Conservation (phyloP, 148 eudicot genomes). For the Camellia sinensis region DNA sequence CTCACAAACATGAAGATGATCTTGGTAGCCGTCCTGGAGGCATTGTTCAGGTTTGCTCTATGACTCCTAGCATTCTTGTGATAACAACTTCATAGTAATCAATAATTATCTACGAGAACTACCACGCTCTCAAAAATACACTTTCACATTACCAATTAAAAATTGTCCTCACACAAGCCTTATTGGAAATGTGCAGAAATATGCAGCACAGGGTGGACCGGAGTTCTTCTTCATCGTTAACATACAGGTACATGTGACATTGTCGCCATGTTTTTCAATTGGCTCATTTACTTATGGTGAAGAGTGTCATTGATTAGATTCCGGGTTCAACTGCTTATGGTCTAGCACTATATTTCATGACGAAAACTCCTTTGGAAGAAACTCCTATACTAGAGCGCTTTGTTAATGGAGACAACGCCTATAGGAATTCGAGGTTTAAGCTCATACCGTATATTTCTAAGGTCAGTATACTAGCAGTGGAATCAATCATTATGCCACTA, state of each 20-base stretch:
- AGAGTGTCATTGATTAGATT: conserved; percentile 29
- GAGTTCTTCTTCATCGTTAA: conserved; percentile 69
- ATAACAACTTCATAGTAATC: neutral
- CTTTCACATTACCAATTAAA: neutral
- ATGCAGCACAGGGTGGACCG: conserved; percentile 60
- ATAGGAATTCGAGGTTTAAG: conserved; percentile 62
- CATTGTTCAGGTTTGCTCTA: conserved; percentile 50
- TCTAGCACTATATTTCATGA: conserved; percentile 58
- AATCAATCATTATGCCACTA: neutral
- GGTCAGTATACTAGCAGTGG: conserved; percentile 25
- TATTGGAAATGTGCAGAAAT: conserved; percentile 43
- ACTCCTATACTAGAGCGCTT: conserved; percentile 50
- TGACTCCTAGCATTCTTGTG: neutral
- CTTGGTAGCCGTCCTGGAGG: conserved; percentile 58
- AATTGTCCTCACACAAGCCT: conserved; percentile 1
- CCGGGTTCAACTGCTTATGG: conserved; percentile 53
- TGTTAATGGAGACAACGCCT: conserved; percentile 57
- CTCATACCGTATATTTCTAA: conserved; percentile 68
- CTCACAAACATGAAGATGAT: conserved; percentile 64
- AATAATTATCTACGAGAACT: neutral
- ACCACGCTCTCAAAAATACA: neutral
- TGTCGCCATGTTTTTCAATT: neutral
- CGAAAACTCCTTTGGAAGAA: conserved; percentile 45
- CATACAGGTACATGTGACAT: conserved; percentile 68
- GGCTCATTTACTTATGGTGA: neutral